Evolutionary conservation across 1,284 basidiomycete species (phyloP).

Genomic region (Calocybe gambosa): DNA sequence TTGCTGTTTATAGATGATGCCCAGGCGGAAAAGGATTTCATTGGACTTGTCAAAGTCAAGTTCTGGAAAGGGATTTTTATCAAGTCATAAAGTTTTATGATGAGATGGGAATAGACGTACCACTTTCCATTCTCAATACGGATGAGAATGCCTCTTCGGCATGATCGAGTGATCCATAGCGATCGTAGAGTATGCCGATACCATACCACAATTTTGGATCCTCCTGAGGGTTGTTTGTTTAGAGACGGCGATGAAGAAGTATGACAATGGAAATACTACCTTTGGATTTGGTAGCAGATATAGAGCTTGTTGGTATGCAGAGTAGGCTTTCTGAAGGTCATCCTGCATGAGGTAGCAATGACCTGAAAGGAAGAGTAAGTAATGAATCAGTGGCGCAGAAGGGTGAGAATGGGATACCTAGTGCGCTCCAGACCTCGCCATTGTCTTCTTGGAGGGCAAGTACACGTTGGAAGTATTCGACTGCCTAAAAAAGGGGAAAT

Average conservation of each 20-base stretch:
- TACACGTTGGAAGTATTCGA: conserved; percentile 93
- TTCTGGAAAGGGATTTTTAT: conserved; percentile 31
- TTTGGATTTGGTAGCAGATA: conserved; percentile 96
- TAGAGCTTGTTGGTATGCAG: conserved; percentile 97
- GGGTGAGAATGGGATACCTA: conserved; percentile 45
- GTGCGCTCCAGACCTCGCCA: conserved; percentile 91
- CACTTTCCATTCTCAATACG: conserved; percentile 94
- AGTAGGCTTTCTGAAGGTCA: conserved; percentile 97
- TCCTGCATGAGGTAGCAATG: conserved; percentile 99
- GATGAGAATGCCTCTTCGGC: conserved; percentile 98
- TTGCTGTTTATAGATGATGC: conserved; percentile 99
- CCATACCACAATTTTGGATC: conserved; percentile 99
- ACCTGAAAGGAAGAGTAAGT: conserved; percentile 38
- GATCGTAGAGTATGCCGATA: conserved; percentile 97
- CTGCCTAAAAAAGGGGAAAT: conserved; percentile 51
- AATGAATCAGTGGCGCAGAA: conserved; percentile 17
- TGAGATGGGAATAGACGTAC: conserved; percentile 36
- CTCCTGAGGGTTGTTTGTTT: conserved; percentile 44
- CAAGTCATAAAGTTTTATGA: conserved; percentile 15
- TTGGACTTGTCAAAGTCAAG: conserved; percentile 98
- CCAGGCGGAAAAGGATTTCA: conserved; percentile 96
- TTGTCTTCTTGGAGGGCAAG: conserved; percentile 86
- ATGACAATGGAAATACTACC: conserved; percentile 25
- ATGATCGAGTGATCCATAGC: conserved; percentile 96
- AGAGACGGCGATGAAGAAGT: conserved; percentile 16